Evolutionary conservation across 306 rosid species (phyloP).

Genomic region (Purshia tridentata): DNA sequence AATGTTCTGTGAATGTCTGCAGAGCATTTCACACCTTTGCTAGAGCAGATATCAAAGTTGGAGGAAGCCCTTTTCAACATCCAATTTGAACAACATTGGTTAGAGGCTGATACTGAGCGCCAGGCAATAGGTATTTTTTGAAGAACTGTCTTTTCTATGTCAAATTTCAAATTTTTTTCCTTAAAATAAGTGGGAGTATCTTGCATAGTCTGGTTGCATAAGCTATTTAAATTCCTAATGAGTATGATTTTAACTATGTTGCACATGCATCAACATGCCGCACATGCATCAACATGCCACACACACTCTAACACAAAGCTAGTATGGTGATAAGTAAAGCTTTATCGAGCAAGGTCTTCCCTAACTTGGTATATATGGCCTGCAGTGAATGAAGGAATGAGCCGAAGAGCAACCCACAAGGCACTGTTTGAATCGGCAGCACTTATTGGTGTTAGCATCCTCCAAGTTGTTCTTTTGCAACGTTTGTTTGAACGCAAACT

Average conservation of each 20-base stretch:
- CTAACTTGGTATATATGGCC: background rate
- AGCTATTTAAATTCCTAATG: background rate
- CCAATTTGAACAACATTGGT: conserved; percentile 95
- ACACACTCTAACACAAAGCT: background rate
- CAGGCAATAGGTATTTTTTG: conserved; percentile 74
- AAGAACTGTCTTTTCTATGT: conserved; percentile 13
- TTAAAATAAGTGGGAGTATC: background rate
- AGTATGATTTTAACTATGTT: background rate
- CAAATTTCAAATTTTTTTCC: background rate
- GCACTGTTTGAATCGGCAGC: conserved; percentile 76
- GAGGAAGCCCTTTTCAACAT: conserved; percentile 93
- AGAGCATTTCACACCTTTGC: conserved; percentile 88
- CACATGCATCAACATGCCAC: background rate
- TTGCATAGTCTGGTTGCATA: background rate
- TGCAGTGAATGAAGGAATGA: conserved; percentile 92
- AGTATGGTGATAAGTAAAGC: background rate
- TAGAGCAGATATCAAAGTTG: conserved; percentile 80
- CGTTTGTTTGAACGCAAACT: conserved; percentile 81
- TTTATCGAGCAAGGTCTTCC: background rate
- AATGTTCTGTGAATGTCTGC: conserved; percentile 33
- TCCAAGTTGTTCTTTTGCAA: conserved; percentile 76
- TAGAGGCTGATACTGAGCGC: conserved; percentile 91
- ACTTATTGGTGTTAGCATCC: conserved; percentile 65
- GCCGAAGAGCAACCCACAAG: conserved; percentile 76
- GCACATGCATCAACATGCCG: background rate